Evolutionary conservation across 2,329 filamentous ascomycete genomes (phyloP).

Genomic region (Lachnellula occidentalis): DNA sequence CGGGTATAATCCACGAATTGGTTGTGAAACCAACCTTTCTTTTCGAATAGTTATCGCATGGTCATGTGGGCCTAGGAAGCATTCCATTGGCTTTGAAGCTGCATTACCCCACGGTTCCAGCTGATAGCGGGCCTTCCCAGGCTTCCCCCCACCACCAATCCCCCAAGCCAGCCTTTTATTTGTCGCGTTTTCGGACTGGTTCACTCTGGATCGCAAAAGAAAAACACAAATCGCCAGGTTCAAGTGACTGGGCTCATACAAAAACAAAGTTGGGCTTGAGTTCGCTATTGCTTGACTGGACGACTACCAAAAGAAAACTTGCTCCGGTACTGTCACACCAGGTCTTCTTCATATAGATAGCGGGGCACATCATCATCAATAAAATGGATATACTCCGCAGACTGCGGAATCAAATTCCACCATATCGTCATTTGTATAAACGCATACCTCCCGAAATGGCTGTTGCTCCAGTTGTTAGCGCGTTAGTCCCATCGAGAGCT

Average conservation of each 20-base stretch:
- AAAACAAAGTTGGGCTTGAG: too few relatives aligned
- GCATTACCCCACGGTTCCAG: slow-evolving; percentile 1
- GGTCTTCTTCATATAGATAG: neutral
- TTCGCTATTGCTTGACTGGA: too few relatives aligned
- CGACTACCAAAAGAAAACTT: neutral
- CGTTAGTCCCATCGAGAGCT: slow-evolving; percentile 3
- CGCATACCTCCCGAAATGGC: neutral
- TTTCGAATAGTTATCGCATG: neutral
- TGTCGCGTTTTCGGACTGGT: neutral
- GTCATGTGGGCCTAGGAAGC: neutral
- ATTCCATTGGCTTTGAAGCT: neutral
- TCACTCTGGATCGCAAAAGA: neutral
- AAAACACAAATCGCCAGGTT: too few relatives aligned
- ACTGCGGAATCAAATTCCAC: neutral
- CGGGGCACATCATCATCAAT: neutral
- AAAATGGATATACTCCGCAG: neutral
- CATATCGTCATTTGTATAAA: neutral
- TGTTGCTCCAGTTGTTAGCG: neutral
- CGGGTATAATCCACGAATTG: neutral
- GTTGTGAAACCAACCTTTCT: neutral
- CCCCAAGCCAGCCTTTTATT: neutral
- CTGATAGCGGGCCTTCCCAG: neutral
- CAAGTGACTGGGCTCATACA: too few relatives aligned
- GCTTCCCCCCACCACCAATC: neutral
- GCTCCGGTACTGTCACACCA: neutral